Evolutionary conservation across 2,329 filamentous ascomycete species (phyloP).

Genomic region (Lecanoromycetidae sp.): DNA sequence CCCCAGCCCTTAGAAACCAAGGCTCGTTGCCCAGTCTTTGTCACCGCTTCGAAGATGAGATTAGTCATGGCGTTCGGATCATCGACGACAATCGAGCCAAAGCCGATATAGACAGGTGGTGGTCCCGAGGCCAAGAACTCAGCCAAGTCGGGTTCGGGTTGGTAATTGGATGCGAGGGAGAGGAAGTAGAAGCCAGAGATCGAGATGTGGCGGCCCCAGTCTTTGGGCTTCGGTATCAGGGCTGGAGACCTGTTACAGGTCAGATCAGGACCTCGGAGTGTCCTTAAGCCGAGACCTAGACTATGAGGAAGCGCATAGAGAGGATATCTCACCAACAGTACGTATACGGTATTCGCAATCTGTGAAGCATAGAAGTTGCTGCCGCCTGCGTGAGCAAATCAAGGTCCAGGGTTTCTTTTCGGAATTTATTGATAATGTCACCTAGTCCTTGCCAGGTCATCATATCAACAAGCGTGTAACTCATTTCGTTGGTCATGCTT

Average conservation of each 20-base stretch:
- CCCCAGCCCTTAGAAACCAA: slow-evolving; percentile 84
- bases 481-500: slow-evolving; percentile 68
- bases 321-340: slow-evolving; percentile 76
- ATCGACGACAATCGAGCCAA: slow-evolving; percentile 71
- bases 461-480: slow-evolving; percentile 76
- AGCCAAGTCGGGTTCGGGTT: slow-evolving; percentile 51
- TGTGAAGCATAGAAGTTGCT: slow-evolving; percentile 66
- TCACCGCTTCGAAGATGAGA: slow-evolving; percentile 60
- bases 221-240: slow-evolving; percentile 63
- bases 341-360: slow-evolving; percentile 68
- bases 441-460: slow-evolving; percentile 88
- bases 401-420: slow-evolving; percentile 60
- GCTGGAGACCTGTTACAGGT: slow-evolving; percentile 48
- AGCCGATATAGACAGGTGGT: slow-evolving; percentile 69
- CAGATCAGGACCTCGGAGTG: too few species aligned
- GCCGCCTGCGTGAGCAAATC: slow-evolving; percentile 69
- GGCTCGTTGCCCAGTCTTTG: slow-evolving; percentile 55
- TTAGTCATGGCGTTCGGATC: slow-evolving; percentile 59
- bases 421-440: slow-evolving; percentile 80
- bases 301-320: too few species aligned
- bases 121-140: slow-evolving; percentile 56
- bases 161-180: slow-evolving; percentile 53
- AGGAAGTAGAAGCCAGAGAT: slow-evolving; percentile 70
- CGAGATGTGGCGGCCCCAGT: slow-evolving; percentile 61
- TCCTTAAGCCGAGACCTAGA: too few species aligned